Percentiles rank a stretch among this genome's conserved stretches.
phyloP scores from a whole-genome alignment of 106 monocot species.

The Dioscorea zingiberensis region DNA sequence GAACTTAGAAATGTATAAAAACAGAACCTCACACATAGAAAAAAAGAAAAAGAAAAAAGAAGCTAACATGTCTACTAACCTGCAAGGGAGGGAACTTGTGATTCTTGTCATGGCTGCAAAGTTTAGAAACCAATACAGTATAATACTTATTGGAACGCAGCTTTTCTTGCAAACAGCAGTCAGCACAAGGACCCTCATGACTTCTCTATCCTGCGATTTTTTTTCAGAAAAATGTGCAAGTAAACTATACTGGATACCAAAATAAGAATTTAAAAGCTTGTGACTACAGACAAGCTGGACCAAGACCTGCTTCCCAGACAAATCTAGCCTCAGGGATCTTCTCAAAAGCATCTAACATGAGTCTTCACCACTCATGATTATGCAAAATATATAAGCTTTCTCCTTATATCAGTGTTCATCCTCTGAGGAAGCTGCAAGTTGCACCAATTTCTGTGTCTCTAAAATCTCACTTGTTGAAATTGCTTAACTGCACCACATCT shows the following conservation, averaged over 20 bases:
- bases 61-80: constrained; percentile 21
- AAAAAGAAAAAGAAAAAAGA: neutral
- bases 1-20: neutral
- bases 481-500: constrained; percentile 45
- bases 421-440: constrained; percentile 74
- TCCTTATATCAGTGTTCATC: constrained; percentile 90
- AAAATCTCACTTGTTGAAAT: constrained; percentile 52
- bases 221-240: neutral
- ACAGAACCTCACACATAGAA: neutral
- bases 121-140: constrained; percentile 78
- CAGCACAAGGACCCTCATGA: constrained; percentile 86
- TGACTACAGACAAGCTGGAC: neutral
- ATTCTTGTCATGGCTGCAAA: constrained; percentile 89
- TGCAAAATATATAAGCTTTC: constrained; percentile 88
- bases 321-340: constrained; percentile 71
- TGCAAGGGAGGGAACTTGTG: constrained; percentile 92
- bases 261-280: constrained; percentile 2
- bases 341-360: constrained; percentile 95
- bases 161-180: constrained; percentile 95
- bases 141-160: constrained; percentile 93
- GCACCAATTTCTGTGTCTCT: constrained; percentile 74
- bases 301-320: constrained; percentile 89
- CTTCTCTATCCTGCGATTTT: constrained; percentile 74
- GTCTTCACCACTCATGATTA: constrained; percentile 95
- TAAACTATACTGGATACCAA: neutral